These are phyloP conservation scores for Fusarium siculi DNA, from an alignment of 2,329 filamentous ascomycete species.

Conservation along the genomic window DNA sequence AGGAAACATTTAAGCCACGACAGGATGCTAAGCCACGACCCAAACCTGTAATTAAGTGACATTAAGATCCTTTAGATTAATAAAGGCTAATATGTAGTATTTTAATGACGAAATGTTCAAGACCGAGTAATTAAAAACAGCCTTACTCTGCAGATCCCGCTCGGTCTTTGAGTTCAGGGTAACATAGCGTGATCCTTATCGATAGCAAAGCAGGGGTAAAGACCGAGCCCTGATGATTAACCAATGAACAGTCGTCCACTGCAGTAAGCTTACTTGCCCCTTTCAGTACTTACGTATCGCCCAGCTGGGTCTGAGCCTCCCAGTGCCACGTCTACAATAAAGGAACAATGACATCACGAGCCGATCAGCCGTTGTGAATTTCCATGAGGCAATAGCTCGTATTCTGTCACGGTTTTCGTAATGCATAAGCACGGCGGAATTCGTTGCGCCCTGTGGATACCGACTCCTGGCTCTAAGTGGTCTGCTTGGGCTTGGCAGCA, in stretches of 20 bases:
- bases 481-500: rapidly evolving
- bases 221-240: rapidly evolving
- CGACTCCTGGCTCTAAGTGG: rapidly evolving
- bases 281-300: rapidly evolving
- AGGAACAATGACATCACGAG: background rate
- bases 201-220: background rate
- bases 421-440: background rate
- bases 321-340: background rate
- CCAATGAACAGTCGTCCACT: background rate
- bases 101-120: rapidly evolving
- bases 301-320: background rate
- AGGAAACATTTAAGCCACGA: too few species aligned
- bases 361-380: background rate
- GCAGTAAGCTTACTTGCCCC: background rate
- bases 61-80: rapidly evolving
- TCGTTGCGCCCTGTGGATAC: background rate
- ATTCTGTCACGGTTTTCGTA: background rate
- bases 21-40: background rate
- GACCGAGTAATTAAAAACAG: rapidly evolving
- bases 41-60: rapidly evolving
- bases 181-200: background rate
- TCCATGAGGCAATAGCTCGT: background rate
- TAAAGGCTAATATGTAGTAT: rapidly evolving
- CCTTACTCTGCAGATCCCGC: rapidly evolving
- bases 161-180: background rate